Percentiles rank a stretch among this genome's conserved stretches.
Evolutionary conservation across 352 stramenopile species (phyloP).

Genomic region (Phytophthora tubulina): DNA sequence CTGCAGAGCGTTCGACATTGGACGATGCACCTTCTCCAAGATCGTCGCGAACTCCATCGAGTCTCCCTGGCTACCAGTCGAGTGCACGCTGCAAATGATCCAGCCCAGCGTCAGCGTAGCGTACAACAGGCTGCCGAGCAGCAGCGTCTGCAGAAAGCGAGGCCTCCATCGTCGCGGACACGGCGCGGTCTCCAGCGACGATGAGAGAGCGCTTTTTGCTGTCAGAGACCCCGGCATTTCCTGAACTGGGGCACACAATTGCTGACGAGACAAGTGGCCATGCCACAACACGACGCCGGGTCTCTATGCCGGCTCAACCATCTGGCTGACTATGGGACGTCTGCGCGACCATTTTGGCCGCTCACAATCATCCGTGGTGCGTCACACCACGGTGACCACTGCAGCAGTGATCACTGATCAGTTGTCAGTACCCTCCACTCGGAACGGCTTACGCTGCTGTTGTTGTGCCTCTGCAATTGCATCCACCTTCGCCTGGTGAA

Average conservation of each 20-base stretch:
- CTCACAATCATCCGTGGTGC: conserved; percentile 19
- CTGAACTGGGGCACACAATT: background rate
- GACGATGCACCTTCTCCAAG: conserved; percentile 24
- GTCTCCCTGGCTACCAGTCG: conserved; percentile 14
- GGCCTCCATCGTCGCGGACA: conserved; percentile 10
- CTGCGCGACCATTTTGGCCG: background rate
- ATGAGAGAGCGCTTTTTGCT: conserved; percentile 8
- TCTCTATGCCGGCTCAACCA: conserved; percentile 24
- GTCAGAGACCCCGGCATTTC: conserved; percentile 12
- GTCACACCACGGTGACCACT: too few relatives aligned
- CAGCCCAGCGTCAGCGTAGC: conserved; percentile 21
- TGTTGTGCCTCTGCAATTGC: conserved; percentile 13
- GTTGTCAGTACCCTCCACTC: background rate
- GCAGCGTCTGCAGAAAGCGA: conserved; percentile 19
- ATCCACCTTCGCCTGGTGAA: conserved; percentile 23
- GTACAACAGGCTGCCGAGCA: conserved; percentile 29
- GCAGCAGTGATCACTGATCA: too few relatives aligned
- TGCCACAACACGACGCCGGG: conserved; percentile 11
- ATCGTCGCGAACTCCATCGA: conserved; percentile 9
- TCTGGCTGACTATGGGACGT: conserved; percentile 14
- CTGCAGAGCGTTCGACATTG: conserved; percentile 22
- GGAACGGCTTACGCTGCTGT: conserved; percentile 12
- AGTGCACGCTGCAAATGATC: conserved; percentile 26
- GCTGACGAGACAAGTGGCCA: too few relatives aligned
- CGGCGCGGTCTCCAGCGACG: background rate